A percentile compares a stretch with the other conserved stretches of the same genome.
These are phyloP conservation scores for Cudoniella acicularis DNA, from an alignment of 495 filamentous ascomycete species.

Conservation along the genomic window DNA sequence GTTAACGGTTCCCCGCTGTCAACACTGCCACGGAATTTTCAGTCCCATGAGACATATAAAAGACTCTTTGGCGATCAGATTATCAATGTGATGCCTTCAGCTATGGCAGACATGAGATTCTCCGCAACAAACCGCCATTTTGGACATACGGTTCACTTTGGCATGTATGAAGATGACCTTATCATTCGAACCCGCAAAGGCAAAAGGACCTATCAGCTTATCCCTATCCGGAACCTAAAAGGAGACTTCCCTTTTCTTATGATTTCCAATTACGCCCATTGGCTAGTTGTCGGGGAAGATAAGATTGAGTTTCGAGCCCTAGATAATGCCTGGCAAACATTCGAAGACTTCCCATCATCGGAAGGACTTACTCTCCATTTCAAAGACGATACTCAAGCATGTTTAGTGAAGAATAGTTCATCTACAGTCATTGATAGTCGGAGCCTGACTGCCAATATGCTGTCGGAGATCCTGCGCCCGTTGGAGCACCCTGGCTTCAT, in stretches of 20 bases:
- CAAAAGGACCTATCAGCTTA: slow-evolving; percentile 29
- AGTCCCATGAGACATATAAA: slow-evolving; percentile 29
- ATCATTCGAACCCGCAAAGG: slow-evolving; percentile 13
- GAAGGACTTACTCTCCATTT: not conserved
- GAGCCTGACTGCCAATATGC: slow-evolving; percentile 8
- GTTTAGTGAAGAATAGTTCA: no score
- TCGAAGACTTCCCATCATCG: slow-evolving; percentile 9
- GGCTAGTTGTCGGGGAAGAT: slow-evolving; percentile 35
- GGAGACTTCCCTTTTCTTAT: slow-evolving; percentile 42
- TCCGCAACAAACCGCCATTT: no score
- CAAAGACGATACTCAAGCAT: not conserved
- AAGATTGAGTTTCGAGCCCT: slow-evolving; percentile 44
- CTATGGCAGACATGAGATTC: no score
- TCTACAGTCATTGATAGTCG: slow-evolving; percentile 9
- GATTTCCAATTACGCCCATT: slow-evolving; percentile 45
- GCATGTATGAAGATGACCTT: slow-evolving; percentile 11
- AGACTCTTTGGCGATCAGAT: slow-evolving; percentile 41
- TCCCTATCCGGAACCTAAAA: slow-evolving; percentile 36
- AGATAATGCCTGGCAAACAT: slow-evolving; percentile 37
- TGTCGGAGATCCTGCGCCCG: slow-evolving; percentile 16
- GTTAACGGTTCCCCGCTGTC: slow-evolving; percentile 43
- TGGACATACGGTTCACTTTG: slow-evolving; percentile 16
- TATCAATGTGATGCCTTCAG: no score
- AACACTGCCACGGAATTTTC: slow-evolving; percentile 34
- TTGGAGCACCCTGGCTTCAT: slow-evolving; percentile 11